These are phyloP conservation scores for Xylariaceae sp. DNA, from an alignment of 2,329 filamentous ascomycete genomes.

Conservation along the genomic window DNA sequence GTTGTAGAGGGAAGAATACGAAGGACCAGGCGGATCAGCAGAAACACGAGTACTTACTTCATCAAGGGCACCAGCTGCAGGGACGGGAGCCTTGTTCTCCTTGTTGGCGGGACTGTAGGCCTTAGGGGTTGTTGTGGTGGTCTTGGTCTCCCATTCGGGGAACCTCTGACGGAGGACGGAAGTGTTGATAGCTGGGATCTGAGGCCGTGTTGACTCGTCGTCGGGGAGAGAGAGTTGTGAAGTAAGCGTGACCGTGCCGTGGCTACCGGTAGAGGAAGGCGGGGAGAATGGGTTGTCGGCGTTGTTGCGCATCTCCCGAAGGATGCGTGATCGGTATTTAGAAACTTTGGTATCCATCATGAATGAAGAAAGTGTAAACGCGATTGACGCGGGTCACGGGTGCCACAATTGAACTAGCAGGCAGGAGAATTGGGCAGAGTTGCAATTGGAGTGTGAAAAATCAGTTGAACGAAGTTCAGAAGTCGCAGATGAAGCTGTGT, in stretches of 20 bases:
- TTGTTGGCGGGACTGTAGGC: too few relatives aligned
- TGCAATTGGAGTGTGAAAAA: neutral
- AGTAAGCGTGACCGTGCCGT: slow-evolving; percentile 51
- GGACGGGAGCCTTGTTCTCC: slow-evolving; percentile 27
- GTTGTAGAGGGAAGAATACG: too few relatives aligned
- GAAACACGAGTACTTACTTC: neutral
- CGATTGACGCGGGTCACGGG: slow-evolving; percentile 12
- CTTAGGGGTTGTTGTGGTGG: neutral
- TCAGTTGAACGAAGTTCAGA: too few relatives aligned
- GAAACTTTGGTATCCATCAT: slow-evolving; percentile 24
- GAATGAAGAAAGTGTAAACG: slow-evolving; percentile 10
- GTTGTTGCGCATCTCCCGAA: slow-evolving; percentile 33
- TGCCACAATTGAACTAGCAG: slow-evolving; percentile 4
- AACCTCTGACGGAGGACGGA: slow-evolving; percentile 41
- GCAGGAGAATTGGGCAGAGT: neutral
- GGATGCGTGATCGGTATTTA: slow-evolving; percentile 30
- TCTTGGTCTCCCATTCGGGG: slow-evolving; percentile 40
- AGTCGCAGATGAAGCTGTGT: slow-evolving; percentile 6
- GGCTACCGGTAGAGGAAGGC: slow-evolving; percentile 52
- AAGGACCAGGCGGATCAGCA: neutral
- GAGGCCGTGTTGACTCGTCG: slow-evolving; percentile 46
- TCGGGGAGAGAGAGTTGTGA: slow-evolving; percentile 50
- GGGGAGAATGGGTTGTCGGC: slow-evolving; percentile 52
- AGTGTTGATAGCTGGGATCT: slow-evolving; percentile 25
- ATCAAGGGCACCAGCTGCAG: neutral